Conservation (phyloP, 176 grass and related monocot species). For the Secale cereale region DNA sequence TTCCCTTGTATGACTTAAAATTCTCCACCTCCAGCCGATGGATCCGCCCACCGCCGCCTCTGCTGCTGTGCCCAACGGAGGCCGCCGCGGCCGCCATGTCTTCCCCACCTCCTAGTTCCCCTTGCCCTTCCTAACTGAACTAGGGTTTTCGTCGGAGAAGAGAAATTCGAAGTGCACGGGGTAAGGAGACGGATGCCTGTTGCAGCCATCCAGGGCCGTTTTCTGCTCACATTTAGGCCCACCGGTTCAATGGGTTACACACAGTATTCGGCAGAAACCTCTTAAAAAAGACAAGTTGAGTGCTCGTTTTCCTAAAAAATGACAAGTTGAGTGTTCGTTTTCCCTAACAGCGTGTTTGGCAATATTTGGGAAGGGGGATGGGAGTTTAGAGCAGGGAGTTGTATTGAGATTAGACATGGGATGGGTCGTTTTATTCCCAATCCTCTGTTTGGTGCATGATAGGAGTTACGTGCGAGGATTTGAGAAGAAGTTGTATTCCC, state of each 20-base stretch:
- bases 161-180: conserved; percentile 2
- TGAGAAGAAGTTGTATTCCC: too few relatives aligned
- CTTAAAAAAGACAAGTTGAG: too few relatives aligned
- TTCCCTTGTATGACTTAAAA: conserved; percentile 98
- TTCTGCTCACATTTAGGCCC: neutral
- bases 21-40: conserved; percentile 87
- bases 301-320: too few relatives aligned
- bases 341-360: too few relatives aligned
- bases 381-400: too few relatives aligned
- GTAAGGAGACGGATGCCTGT: neutral
- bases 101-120: conserved; percentile 11
- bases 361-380: too few relatives aligned
- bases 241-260: neutral
- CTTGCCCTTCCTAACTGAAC: neutral
- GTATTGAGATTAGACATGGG: too few relatives aligned
- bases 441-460: too few relatives aligned
- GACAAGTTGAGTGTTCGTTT: too few relatives aligned
- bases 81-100: conserved; percentile 43
- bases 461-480: too few relatives aligned
- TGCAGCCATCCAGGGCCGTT: neutral
- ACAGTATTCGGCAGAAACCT: neutral
- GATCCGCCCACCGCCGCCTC: conserved; percentile 59
- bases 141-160: conserved; percentile 37
- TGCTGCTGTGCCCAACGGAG: neutral
- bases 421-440: too few relatives aligned